phyloP scores from a whole-genome alignment of 2,329 filamentous ascomycete species.

The Purpureocillium takamizusanense region DNA sequence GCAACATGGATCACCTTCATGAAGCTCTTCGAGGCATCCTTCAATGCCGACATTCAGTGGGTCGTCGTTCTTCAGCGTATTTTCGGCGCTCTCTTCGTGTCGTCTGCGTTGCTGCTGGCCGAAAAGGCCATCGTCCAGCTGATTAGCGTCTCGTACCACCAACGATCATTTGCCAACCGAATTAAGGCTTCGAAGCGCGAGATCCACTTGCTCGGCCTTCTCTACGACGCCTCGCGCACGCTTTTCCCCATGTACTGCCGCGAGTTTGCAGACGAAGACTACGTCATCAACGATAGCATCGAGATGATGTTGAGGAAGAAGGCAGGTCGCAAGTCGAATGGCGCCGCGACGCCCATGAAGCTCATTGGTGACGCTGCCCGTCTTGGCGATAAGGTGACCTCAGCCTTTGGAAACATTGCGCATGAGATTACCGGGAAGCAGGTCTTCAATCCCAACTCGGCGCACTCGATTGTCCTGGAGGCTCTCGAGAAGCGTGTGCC shows the following conservation, averaged over 20 bases:
- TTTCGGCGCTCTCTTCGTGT: conserved; percentile 58
- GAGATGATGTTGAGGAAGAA: conserved; percentile 56
- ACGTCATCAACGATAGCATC: conserved; percentile 79
- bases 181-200: conserved; percentile 90
- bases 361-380: conserved; percentile 71
- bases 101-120: conserved; percentile 60
- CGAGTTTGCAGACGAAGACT: conserved; percentile 88
- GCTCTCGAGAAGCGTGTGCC: conserved; percentile 77
- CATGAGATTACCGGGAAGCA: conserved; percentile 93
- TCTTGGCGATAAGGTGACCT: conserved; percentile 87
- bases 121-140: conserved; percentile 75
- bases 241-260: conserved; percentile 88
- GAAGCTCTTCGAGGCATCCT: conserved; percentile 33
- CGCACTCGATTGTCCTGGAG: conserved; percentile 81
- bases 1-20: conserved; percentile 54
- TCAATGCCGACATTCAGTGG: conserved; percentile 35
- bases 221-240: conserved; percentile 83
- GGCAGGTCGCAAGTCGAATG: conserved; percentile 37
- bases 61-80: conserved; percentile 52
- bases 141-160: conserved; percentile 78
- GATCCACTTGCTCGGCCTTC: conserved; percentile 67
- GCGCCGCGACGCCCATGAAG: conserved; percentile 67
- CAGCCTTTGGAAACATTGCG: conserved; percentile 85
- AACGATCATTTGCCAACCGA: conserved; percentile 69
- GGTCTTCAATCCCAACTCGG: conserved; percentile 85